A percentile compares a stretch with the other conserved stretches of the same genome.
phyloP scores from a whole-genome alignment of 768 basidiomycete genomes.

The Sporobolomyces phaffii region DNA sequence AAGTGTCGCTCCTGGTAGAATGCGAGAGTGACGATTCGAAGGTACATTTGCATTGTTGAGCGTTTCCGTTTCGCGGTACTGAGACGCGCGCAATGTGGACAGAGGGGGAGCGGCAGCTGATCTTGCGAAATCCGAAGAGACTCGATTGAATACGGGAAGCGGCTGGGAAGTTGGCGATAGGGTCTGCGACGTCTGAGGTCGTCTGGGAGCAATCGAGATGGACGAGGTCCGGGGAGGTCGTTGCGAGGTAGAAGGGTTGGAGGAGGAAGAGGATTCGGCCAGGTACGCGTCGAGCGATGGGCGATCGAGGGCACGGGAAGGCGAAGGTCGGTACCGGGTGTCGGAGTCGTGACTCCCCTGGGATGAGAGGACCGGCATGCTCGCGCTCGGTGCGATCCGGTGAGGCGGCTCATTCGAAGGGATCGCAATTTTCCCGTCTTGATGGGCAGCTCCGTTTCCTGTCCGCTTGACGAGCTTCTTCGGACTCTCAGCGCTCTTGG shows the following conservation, averaged over 20 bases:
- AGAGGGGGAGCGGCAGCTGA: background rate
- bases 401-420: too few species aligned
- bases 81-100: background rate
- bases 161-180: constrained; percentile 1
- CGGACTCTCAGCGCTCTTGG: background rate
- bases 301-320: background rate
- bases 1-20: constrained; percentile 18
- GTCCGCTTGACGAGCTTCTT: background rate
- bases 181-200: constrained; percentile 1
- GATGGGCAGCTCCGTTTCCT: too few species aligned
- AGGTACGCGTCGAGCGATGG: background rate
- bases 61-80: background rate
- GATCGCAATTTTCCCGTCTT: too few species aligned
- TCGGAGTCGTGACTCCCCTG: too few species aligned
- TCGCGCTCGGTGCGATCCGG: background rate
- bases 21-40: constrained; percentile 12
- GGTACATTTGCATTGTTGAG: background rate
- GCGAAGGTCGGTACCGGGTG: too few species aligned
- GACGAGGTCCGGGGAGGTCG: background rate
- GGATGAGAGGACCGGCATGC: too few species aligned
- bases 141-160: constrained; percentile 7
- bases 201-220: background rate
- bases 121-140: constrained; percentile 15
- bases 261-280: too few species aligned
- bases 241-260: background rate